These are phyloP conservation scores for Boechera divaricarpa DNA, from an alignment of 345 rosid genomes.

Conservation along the genomic window DNA sequence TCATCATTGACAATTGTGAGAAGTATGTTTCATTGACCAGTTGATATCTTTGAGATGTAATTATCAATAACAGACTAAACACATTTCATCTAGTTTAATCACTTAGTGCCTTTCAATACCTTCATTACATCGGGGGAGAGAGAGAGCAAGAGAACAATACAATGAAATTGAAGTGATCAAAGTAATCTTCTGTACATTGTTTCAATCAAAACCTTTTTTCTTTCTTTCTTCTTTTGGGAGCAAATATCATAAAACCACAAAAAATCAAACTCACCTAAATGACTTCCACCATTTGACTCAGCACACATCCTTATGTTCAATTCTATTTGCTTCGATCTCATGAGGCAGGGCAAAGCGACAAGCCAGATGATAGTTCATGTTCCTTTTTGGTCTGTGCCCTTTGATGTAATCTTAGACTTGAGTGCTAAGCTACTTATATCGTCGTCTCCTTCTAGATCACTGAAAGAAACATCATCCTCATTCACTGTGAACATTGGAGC, in stretches of 20 bases:
- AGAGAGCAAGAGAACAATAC: conserved; percentile 4
- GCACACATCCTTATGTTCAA: conserved; percentile 36
- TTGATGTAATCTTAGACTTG: conserved; percentile 37
- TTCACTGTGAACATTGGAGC: conserved; percentile 58
- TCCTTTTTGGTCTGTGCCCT: conserved; percentile 20
- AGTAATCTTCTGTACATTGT: conserved; percentile 45
- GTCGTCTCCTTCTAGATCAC: conserved; percentile 97
- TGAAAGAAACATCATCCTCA: conserved; percentile 94
- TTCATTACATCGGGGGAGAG: neutral
- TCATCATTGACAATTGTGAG: neutral
- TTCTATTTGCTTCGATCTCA: conserved; percentile 31
- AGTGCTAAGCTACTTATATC: conserved; percentile 51
- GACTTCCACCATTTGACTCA: conserved; percentile 39
- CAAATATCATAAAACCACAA: conserved; percentile 27
- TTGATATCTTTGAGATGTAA: conserved; percentile 9
- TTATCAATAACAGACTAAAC: neutral
- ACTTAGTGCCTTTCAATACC: neutral
- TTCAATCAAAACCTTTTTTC: conserved; percentile 40
- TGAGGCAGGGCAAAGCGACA: conserved; percentile 19
- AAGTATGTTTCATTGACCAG: neutral
- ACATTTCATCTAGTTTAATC: conserved; percentile 11
- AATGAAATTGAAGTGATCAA: conserved; percentile 28
- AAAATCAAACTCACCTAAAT: conserved; percentile 41
- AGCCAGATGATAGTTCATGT: conserved; percentile 23
- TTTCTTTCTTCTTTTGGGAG: conserved; percentile 16